phyloP scores from a whole-genome alignment of 2,329 filamentous ascomycete species.

The Penicillium janthinellum region DNA sequence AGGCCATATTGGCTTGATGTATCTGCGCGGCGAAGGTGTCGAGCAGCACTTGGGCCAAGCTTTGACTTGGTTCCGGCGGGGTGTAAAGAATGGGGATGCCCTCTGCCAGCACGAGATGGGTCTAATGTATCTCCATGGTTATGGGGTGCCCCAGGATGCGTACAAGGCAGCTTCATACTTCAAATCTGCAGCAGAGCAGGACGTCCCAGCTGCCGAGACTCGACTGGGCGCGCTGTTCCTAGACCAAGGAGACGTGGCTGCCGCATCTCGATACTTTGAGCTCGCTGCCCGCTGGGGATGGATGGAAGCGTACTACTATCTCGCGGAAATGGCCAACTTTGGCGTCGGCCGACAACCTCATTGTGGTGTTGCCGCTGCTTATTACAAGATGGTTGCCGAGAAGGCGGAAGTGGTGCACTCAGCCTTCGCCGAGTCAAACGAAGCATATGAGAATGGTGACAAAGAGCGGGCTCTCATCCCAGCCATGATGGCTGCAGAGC shows the following conservation, averaged over 20 bases:
- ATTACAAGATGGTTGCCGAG: constrained; percentile 80
- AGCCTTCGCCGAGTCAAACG: constrained; percentile 79
- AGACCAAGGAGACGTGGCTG: constrained; percentile 80
- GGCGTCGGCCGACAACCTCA: constrained; percentile 78
- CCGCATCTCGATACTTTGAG: constrained; percentile 84
- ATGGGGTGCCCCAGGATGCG: constrained; percentile 70
- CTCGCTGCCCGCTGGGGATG: constrained; percentile 78
- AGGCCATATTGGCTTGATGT: constrained; percentile 86
- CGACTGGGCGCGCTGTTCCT: constrained; percentile 81
- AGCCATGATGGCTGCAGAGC: constrained; percentile 86
- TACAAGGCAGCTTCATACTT: constrained; percentile 74
- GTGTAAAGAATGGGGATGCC: constrained; percentile 72
- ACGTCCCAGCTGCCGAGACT: constrained; percentile 78
- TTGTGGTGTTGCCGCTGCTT: constrained; percentile 74
- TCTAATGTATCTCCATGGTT: constrained; percentile 78
- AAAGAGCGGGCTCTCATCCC: constrained; percentile 76
- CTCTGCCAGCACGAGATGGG: constrained; percentile 84
- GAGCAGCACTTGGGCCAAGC: constrained; percentile 77
- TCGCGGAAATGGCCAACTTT: constrained; percentile 81
- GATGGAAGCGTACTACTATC: constrained; percentile 88
- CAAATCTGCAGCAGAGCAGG: constrained; percentile 76
- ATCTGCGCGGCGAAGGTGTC: constrained; percentile 81
- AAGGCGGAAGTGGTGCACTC: constrained; percentile 73
- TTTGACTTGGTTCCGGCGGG: constrained; percentile 79
- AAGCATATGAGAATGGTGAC: constrained; percentile 77